These are phyloP conservation scores for Aureobasidium vineae DNA, from an alignment of 2,329 filamentous ascomycete species.

Conservation along the genomic window DNA sequence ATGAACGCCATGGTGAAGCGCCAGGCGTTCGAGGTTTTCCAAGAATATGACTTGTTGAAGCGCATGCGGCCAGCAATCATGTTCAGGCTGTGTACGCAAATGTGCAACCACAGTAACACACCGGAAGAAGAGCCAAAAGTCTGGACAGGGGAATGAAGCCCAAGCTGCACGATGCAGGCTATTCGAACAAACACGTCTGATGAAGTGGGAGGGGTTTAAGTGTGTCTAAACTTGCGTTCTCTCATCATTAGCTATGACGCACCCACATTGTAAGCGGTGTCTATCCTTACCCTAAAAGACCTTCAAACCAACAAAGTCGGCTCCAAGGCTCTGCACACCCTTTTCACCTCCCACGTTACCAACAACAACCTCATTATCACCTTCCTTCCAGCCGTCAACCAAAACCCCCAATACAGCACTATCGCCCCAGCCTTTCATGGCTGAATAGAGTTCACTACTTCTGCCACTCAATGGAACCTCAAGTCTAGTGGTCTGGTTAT, in stretches of 20 bases:
- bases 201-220: too few relatives aligned
- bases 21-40: background rate
- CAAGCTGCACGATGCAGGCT: background rate
- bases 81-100: slow-evolving; percentile 24
- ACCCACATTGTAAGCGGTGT: too few relatives aligned
- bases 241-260: too few relatives aligned
- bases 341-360: slow-evolving; percentile 30
- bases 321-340: slow-evolving; percentile 38
- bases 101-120: slow-evolving; percentile 19
- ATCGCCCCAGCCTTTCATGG: slow-evolving; percentile 54
- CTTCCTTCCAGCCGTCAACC: slow-evolving; percentile 44
- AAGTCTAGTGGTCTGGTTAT: slow-evolving; percentile 46
- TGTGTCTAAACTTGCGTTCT: too few relatives aligned
- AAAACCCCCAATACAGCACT: slow-evolving; percentile 47
- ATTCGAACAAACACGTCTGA: too few relatives aligned
- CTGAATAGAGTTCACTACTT: slow-evolving; percentile 40
- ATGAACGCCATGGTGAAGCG: slow-evolving; percentile 10
- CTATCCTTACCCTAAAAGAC: slow-evolving; percentile 27
- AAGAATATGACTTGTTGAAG: background rate
- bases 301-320: slow-evolving; percentile 49
- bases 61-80: slow-evolving; percentile 24
- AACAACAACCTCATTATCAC: slow-evolving; percentile 43
- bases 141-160: background rate
- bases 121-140: background rate
- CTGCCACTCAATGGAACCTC: slow-evolving; percentile 49